A percentile compares a stretch with the other conserved stretches of the same genome.
Evolutionary conservation across 768 basidiomycete species (phyloP).

Genomic region (Lentinula edodes): DNA sequence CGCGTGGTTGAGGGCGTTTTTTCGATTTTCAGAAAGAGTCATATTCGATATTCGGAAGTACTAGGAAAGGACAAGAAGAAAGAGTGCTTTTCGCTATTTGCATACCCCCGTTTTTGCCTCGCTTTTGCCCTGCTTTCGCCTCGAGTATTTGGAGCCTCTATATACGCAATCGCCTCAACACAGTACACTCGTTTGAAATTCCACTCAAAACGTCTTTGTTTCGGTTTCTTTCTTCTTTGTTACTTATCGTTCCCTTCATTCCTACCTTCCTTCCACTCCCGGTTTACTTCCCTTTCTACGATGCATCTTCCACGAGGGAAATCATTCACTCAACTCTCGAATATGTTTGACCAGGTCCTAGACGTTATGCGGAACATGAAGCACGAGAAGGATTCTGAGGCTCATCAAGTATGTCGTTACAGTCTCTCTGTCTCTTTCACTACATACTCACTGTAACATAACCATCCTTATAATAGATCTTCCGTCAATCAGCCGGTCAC

Average conservation of each 20-base stretch:
- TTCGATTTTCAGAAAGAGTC: not conserved
- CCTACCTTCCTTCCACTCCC: not conserved
- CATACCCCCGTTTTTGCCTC: not conserved
- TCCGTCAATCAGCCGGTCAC: conserved; percentile 68
- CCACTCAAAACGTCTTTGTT: not conserved
- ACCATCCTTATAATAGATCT: conserved; percentile 47
- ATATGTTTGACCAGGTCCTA: conserved; percentile 55
- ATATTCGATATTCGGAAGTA: not conserved
- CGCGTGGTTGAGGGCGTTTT: not conserved
- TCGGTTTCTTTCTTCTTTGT: not conserved
- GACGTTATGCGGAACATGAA: conserved; percentile 63
- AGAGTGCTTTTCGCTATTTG: not conserved
- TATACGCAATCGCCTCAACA: not conserved
- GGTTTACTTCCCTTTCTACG: not conserved
- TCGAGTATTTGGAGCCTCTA: conserved; percentile 7
- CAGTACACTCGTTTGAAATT: not conserved
- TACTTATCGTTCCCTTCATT: not conserved
- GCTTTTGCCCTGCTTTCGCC: not conserved
- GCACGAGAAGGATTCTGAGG: conserved; percentile 83
- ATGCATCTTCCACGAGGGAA: conserved; percentile 35
- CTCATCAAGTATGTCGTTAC: conserved; percentile 57
- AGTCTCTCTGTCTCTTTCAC: not conserved
- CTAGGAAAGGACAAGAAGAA: not conserved
- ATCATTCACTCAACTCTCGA: conserved; percentile 28
- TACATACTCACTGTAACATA: not conserved